Evolutionary conservation across 2,329 filamentous ascomycete genomes (phyloP), one percentile per base, ranked within the genome.

Genomic region (Botrytis medusae): DNA sequence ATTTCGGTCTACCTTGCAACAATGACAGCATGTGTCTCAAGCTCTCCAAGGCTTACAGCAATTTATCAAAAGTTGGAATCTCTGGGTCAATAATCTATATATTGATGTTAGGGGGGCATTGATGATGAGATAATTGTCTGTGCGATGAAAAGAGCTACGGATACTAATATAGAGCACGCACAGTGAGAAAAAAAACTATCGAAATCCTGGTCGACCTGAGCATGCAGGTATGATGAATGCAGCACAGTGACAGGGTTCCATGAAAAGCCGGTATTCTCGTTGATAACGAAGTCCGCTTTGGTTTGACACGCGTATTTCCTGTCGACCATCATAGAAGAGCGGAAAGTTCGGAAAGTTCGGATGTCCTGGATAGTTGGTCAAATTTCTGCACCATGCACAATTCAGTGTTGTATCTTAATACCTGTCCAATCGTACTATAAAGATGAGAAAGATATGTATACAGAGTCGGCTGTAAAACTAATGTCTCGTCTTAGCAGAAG

Each of bases 91-190:
- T 48, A 65, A 46, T n/a, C 2, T 51, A 32, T 51, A 48, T 51
- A 22, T 40, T 29, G 46, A 67, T 18, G 64, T 2, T n/a, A 22
- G 34, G 64, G 46, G 46, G 22, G 44, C n/a, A 67, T 46, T 63
- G 61, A 63, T 62, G 60, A 63, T 63, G 40, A 44, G 63, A 67
- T 67, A 29, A 51, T 67, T 54, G 64, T 67, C 46, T 67, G 64
- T 67, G 64, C 64, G 46, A 67, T 32, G 18, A 18, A 18, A 4
- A 34, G 46, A 37, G 51, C 51, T 54, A 29, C 51, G 51, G 29
- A 65, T 65, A 32, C 42, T 64, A 34, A 64, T 22, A 32, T 37
- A 37, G 59, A 63, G 37, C n/a, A 59, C 57, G 16, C 14, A 32
- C 51, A 57, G 51, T 57, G 37, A 37, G 37, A n/a, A n/a, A 57